phyloP scores from a whole-genome alignment of 75 land plant species.

The Selaginella tamariscina region DNA sequence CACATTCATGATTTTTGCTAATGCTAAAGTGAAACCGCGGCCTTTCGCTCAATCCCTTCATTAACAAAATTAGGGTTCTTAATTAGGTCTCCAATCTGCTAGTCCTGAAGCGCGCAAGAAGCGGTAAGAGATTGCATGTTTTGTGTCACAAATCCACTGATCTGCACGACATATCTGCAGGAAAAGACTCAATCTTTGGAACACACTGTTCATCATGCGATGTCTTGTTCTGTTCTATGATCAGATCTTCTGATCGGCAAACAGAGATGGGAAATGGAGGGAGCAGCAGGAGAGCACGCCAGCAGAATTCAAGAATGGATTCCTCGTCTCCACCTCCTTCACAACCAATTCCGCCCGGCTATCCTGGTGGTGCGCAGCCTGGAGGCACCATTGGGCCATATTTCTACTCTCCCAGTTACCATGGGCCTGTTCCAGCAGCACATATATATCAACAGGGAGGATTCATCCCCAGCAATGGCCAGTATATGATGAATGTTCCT shows the following conservation, averaged over 20 bases:
- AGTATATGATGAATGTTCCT: conserved; percentile 27
- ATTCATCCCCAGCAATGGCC: conserved; percentile 26
- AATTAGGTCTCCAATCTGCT: too few species aligned
- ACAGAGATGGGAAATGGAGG: conserved; percentile 32
- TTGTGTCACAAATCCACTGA: too few species aligned
- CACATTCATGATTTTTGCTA: too few species aligned
- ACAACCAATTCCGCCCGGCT: conserved; percentile 4
- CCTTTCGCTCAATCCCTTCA: background rate
- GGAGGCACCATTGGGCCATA: conserved; percentile 16
- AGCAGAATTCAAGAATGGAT: conserved; percentile 4
- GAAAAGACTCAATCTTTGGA: too few species aligned
- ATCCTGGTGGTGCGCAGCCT: conserved; percentile 13
- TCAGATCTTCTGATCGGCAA: too few species aligned
- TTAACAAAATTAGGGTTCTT: background rate
- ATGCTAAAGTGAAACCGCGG: background rate
- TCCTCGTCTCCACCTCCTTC: conserved; percentile 22
- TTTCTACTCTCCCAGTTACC: conserved; percentile 19
- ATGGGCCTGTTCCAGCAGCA: conserved; percentile 16
- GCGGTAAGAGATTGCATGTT: too few species aligned
- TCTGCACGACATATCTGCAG: too few species aligned
- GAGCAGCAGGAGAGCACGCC: conserved; percentile 30
- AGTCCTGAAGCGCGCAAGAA: too few species aligned
- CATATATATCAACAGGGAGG: conserved; percentile 21
- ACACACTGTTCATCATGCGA: too few species aligned
- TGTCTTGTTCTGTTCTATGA: too few species aligned